Evolutionary conservation across 768 basidiomycete species (phyloP), one percentile per base, ranked within the genome.

Genomic region (Podaxis pistillaris): DNA sequence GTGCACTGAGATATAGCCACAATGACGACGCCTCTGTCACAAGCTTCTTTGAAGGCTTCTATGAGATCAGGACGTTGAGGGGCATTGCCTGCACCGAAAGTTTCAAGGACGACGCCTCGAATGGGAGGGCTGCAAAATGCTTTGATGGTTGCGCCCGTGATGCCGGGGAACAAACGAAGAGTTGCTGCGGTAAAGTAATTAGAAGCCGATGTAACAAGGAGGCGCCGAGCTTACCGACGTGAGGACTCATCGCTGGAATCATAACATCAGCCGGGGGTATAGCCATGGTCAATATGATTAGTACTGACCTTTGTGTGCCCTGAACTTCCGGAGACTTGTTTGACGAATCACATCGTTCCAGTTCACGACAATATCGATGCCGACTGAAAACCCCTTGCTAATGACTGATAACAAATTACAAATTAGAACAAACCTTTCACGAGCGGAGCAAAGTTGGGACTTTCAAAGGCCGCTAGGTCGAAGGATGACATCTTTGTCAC

Each of bases 51-150:
- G 62, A 97, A 79, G 0, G 86, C 88, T n/a, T 81, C 73, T 70
- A 91, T 82, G 19, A 97, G 75, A 66, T 94, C 94, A 53, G 80
- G 63, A 12, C 91, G 83, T 68, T 93, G 89, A 0, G 96, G 94
- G 9, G 94, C 93, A 73, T 98, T 98, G 0, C 96, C 96, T 1
- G 94, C 88, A 6, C 96, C 96, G 72, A 93, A 98, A 1, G 91
- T 93, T 71, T 96, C 93, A 1, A 98, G 79, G 9, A 98, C 89
- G 2, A 95, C 88, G 3, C 94, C 95, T 33, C 82, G 83, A 7
- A 88, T 85, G 3, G 90, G 89, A 11, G 89, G 86, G 53, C 78
- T 80, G 15, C 94, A 82, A 70, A 95, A 95, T 2, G 90, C 88
- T 17, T 79, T 86, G 52, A 95, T 77, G 2, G 91, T 92, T 9